Conservation (phyloP, 192 early-diverging fungal species). For the Spizellomyces sp. region DNA sequence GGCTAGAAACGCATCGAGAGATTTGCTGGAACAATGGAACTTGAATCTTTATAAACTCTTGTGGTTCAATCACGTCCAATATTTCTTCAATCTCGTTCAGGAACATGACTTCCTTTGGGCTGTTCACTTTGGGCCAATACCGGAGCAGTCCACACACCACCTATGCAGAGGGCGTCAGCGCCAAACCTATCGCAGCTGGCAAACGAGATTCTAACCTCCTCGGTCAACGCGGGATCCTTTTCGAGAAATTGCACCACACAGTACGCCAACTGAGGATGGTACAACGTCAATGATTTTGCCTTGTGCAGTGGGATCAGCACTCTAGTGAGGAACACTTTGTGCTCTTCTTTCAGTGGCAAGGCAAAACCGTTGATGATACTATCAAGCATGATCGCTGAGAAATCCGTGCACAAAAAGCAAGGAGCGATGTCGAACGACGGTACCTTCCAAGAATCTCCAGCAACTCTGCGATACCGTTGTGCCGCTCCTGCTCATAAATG, state of each 20-base stretch:
- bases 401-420: conserved; percentile 7
- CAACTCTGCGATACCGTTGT: conserved; percentile 98
- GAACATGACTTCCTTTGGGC: conserved; percentile 99
- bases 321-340: conserved; percentile 91
- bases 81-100: conserved; percentile 98
- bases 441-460: conserved; percentile 98
- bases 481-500: conserved; percentile 93
- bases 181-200: not conserved
- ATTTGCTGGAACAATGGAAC: conserved; percentile 92
- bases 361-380: conserved; percentile 99
- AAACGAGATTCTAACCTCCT: conserved; percentile 62
- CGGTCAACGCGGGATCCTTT: conserved; percentile 92
- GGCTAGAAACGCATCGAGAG: conserved; percentile 89
- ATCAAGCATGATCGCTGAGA: conserved; percentile 15
- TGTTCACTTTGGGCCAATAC: conserved; percentile 99
- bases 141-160: conserved; percentile 87
- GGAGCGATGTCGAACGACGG: not conserved
- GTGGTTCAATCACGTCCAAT: conserved; percentile 90
- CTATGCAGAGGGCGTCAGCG: conserved; percentile 35
- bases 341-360: conserved; percentile 97
- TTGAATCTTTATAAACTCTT: conserved; percentile 89
- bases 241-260: conserved; percentile 99
- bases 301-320: conserved; percentile 97
- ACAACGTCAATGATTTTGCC: conserved; percentile 88
- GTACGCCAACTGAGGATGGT: conserved; percentile 96